Conservation (phyloP, 1,284 basidiomycete species). For the Fomitopsis palustris region DNA sequence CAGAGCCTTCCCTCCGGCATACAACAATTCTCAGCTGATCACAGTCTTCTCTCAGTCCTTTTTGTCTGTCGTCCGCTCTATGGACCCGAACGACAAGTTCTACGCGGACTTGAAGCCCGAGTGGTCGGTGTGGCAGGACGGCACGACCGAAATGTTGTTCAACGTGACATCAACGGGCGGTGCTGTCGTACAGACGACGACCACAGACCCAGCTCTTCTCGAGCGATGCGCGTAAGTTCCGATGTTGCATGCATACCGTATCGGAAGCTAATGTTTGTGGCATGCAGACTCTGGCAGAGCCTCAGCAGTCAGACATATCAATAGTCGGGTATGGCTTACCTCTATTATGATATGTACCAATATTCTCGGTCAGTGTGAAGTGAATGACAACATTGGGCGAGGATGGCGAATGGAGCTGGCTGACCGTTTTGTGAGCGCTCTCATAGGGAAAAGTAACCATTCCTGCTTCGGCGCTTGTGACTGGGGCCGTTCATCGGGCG, state of each 20-base stretch:
- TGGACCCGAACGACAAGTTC: background rate
- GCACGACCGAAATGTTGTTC: conserved; percentile 1
- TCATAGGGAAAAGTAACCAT: too few species aligned
- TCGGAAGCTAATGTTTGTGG: background rate
- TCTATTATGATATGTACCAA: too few species aligned
- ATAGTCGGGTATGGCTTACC: background rate
- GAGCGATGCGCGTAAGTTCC: conserved; percentile 1
- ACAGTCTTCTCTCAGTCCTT: background rate
- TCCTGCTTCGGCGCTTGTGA: too few species aligned
- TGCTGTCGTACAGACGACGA: background rate
- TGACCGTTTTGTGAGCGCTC: too few species aligned
- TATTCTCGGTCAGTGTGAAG: too few species aligned
- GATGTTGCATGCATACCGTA: background rate
- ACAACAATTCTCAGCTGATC: background rate
- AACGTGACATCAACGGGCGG: background rate
- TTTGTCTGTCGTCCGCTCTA: background rate
- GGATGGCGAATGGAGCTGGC: too few species aligned
- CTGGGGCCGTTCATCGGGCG: too few species aligned
- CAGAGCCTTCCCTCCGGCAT: background rate
- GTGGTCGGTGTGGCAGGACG: background rate
- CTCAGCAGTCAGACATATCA: background rate
- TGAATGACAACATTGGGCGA: too few species aligned
- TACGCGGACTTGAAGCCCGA: background rate
- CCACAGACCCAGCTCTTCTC: background rate
- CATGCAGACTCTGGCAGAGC: background rate